phyloP scores from a whole-genome alignment of 1,284 basidiomycete genomes.

The Ceratobasidium sp. region DNA sequence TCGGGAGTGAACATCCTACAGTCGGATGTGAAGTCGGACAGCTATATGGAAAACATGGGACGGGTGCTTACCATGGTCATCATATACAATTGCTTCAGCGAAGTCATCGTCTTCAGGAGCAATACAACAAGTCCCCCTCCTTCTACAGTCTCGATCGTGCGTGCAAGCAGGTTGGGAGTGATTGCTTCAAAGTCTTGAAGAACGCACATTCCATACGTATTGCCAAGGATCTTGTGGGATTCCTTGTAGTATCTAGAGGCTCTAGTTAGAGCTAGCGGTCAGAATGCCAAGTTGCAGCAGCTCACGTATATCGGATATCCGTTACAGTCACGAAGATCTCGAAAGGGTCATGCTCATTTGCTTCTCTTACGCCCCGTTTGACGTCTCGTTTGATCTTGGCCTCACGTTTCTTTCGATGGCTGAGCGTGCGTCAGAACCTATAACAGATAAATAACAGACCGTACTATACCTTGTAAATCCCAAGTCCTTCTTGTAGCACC shows the following conservation, averaged over 20 bases:
- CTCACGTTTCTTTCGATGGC: conserved; percentile 96
- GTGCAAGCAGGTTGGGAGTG: conserved; percentile 95
- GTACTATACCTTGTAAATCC: conserved; percentile 85
- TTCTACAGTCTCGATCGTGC: conserved; percentile 98
- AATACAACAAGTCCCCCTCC: conserved; percentile 95
- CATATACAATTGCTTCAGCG: conserved; percentile 91
- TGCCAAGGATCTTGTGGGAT: conserved; percentile 94
- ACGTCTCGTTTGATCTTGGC: conserved; percentile 95
- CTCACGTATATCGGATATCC: conserved; percentile 95
- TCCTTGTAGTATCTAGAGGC: conserved; percentile 84
- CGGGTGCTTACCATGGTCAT: conserved; percentile 85
- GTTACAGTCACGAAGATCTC: conserved; percentile 99
- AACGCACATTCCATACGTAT: conserved; percentile 98
- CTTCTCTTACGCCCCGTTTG: conserved; percentile 92
- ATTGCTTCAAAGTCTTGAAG: conserved; percentile 99
- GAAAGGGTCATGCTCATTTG: conserved; percentile 96
- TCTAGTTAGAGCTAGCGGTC: conserved; percentile 21
- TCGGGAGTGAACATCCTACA: conserved; percentile 90
- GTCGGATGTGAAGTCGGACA: not conserved
- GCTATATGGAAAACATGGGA: not conserved
- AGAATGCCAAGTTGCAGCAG: conserved; percentile 47
- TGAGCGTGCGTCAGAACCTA: conserved; percentile 56
- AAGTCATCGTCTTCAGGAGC: conserved; percentile 95
- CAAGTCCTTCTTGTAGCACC: conserved; percentile 98
- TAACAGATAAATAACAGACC: conserved; percentile 50